Conservation (phyloP, 2,329 filamentous ascomycete species). For the Mollisia scopiformis region DNA sequence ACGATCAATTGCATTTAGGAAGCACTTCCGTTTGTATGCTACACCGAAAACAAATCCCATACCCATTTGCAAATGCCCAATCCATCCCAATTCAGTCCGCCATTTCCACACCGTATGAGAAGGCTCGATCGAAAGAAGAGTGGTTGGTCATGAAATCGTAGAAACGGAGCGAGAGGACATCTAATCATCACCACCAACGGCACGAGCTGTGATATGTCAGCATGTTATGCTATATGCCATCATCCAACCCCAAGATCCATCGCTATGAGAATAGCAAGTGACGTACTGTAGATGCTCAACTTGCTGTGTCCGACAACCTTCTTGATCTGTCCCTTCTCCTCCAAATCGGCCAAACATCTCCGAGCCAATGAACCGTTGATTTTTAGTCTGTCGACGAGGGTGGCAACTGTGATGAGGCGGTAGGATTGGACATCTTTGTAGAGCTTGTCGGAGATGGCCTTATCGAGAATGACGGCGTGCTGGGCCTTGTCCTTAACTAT, state of each 20-base stretch:
- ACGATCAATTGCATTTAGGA: slow-evolving; percentile 16
- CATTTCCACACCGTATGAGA: slow-evolving; percentile 27
- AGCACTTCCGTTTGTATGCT: slow-evolving; percentile 36
- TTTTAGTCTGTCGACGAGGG: slow-evolving; percentile 99
- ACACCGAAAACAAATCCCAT: slow-evolving; percentile 37
- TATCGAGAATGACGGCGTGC: slow-evolving; percentile 99
- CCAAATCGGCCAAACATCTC: slow-evolving; percentile 85
- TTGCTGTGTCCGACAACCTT: slow-evolving; percentile 95
- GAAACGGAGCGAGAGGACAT: slow-evolving; percentile 25
- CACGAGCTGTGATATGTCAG: slow-evolving; percentile 56
- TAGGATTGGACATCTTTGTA: slow-evolving; percentile 99
- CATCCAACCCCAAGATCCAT: neutral
- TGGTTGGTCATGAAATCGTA: slow-evolving; percentile 36
- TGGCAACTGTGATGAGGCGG: slow-evolving; percentile 97
- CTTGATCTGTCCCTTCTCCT: slow-evolving; percentile 99
- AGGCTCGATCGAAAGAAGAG: slow-evolving; percentile 31
- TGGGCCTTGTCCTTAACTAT: slow-evolving; percentile 99
- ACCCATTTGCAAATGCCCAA: slow-evolving; percentile 37
- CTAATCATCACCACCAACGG: slow-evolving; percentile 56
- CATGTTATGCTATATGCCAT: slow-evolving; percentile 13
- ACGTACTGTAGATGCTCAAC: slow-evolving; percentile 96
- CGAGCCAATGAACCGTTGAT: slow-evolving; percentile 98
- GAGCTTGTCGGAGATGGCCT: slow-evolving; percentile 95
- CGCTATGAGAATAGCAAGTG: neutral
- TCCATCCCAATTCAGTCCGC: slow-evolving; percentile 31